Base-by-base conservation (phyloP, 2,329 filamentous ascomycete genomes). In the Fusarium sp. region DNA sequence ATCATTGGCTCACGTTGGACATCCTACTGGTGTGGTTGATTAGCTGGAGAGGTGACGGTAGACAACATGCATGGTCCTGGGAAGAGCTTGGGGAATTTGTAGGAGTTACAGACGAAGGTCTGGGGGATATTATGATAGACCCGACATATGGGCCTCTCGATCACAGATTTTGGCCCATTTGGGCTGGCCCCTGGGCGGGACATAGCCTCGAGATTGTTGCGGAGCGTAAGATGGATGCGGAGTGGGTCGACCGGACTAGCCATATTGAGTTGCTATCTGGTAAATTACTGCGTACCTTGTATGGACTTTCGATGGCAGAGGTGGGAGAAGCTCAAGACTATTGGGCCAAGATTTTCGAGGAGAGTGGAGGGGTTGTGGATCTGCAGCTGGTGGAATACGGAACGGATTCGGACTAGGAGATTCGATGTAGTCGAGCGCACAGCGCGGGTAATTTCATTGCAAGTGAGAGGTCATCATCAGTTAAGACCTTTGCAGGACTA, bases 1-100 rank as follows among this genome's bases (percentile, higher is more conserved):
- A 38, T 2, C 33, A 15, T 8, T 69, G 66, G 64, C 52, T 69
- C 1, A 69, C 66, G 1, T 7, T 65, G 10, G 66, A 69, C 17
- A 62, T 46, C 1, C 39, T 69, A 0, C 26, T 69, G 0, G 4
- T 68, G 6, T 69, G 66, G 60, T 9, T 69, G 17, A 68, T 68
- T 14, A 50, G 33, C 36, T 62, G 66, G 64, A 54, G 31, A 28
- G 51, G 21, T 4, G 19, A 65, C 3, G 5, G 13, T 0, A 2
- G 19, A 4, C 10, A 9, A 11, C 8, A 15, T 0, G 15, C 22
- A 1, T 66, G 47, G 19, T 22, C 28, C 13, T 67, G 64, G 62
- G 47, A 67, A 13, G 5, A 21, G 5, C 36, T 65, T 5, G 24
- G 53, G 36, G 5, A 7, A 9, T 62, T 43, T 11, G 3, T 10